Base-by-base conservation (phyloP, 805 yeast genomes). In the Candida chilensis region DNA sequence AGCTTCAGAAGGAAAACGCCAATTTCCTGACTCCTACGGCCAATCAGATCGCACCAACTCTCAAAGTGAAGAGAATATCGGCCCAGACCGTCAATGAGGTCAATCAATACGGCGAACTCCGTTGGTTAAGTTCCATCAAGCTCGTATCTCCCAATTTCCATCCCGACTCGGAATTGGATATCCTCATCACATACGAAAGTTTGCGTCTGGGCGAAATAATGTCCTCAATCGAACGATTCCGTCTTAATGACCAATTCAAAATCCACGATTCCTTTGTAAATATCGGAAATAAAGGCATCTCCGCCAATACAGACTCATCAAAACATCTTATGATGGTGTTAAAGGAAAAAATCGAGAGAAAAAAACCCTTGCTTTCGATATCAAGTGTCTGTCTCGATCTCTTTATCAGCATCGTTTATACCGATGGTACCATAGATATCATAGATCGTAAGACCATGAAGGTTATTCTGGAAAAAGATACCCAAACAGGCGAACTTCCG, bases 21-120 rank as follows among this genome's bases (percentile, higher is more conserved):
- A 64, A 64, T 36, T 71, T 54, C 40, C 64, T 62, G 35, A 71
- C 75, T 1, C 75, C 77, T 1, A 60, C 56, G 18, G 65, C 59
- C 13, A 48, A 49, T 20, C 67, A 58, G 38, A 54, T 37, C 10
- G 44, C 50, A 4, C 79, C 80, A 2, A 45, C 34, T 4, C 30
- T 76, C 20, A 36, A 38, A 0, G 38, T 66, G 4, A 50, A 37
- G n/a, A 59, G 57, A 33, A 27, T 60, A 4, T 35, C 50, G 9
- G 37, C 38, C 11, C 45, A 54, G 20, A 40, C 40, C 27, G 41
- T 45, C 44, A 50, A 6, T 5, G 25, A 22, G 7, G 11, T 22
- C 14, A 22, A 11, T 22, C 7, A 22, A 22, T 6, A 22, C 13
- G 4, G n/a, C 21, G 15, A 14, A 14, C 24, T 34, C 17, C 44